Conservation (phyloP, 257 asterid species). For the Catharanthus roseus region DNA sequence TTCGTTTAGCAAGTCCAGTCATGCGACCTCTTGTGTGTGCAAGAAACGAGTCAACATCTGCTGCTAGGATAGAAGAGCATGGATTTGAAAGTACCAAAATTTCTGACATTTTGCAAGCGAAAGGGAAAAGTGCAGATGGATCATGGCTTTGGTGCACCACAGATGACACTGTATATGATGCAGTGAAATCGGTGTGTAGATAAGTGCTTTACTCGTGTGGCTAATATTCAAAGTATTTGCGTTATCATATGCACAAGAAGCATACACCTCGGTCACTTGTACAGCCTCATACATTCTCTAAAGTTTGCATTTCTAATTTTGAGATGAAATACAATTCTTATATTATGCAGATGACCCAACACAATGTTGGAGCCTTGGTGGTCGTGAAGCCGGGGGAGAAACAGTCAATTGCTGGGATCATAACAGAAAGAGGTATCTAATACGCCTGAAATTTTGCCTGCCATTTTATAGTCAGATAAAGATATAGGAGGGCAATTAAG, state of each 20-base stretch:
- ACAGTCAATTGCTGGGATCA: slow-evolving; percentile 77
- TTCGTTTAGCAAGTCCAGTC: slow-evolving; percentile 52
- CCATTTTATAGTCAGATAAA: background rate
- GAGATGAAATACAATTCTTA: background rate
- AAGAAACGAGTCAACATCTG: slow-evolving; percentile 63
- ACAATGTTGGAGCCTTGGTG: slow-evolving; percentile 98
- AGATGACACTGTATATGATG: slow-evolving; percentile 83
- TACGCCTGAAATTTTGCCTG: background rate
- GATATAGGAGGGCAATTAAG: background rate
- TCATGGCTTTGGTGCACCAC: slow-evolving; percentile 99
- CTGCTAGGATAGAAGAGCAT: slow-evolving; percentile 90
- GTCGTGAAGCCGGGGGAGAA: slow-evolving; percentile 89
- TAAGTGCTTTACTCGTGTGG: background rate
- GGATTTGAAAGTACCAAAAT: slow-evolving; percentile 90
- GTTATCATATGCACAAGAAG: background rate
- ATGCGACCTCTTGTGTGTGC: slow-evolving; percentile 35
- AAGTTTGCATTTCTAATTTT: too few relatives aligned
- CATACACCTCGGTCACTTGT: background rate
- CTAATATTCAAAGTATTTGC: background rate
- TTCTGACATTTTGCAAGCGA: slow-evolving; percentile 58
- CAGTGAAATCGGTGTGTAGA: slow-evolving; percentile 80
- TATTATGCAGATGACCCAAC: slow-evolving; percentile 83
- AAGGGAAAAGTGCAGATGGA: slow-evolving; percentile 89
- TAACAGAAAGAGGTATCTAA: slow-evolving; percentile 47
- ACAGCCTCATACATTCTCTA: background rate